Conservation (phyloP, 495 filamentous ascomycete genomes). For the Cenococcum geophilum region DNA sequence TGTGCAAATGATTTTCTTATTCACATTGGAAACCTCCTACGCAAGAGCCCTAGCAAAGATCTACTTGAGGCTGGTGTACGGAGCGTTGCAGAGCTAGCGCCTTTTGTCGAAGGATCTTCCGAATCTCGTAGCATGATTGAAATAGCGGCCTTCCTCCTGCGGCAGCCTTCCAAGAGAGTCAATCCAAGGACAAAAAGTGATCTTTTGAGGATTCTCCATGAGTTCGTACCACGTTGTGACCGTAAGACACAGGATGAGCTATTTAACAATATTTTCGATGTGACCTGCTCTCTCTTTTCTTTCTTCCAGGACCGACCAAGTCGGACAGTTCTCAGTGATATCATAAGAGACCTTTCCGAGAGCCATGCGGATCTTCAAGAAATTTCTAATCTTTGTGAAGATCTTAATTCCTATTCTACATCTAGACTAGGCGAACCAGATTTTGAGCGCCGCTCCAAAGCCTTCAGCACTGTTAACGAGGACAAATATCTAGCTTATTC, state of each 20-base stretch:
- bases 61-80: constrained; percentile 71
- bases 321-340: constrained; percentile 61
- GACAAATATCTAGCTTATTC: constrained; percentile 48
- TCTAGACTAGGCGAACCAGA: constrained; percentile 74
- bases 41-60: constrained; percentile 57
- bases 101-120: constrained; percentile 61
- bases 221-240: constrained; percentile 62
- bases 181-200: constrained; percentile 76
- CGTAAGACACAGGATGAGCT: constrained; percentile 51
- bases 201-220: constrained; percentile 64
- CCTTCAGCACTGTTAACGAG: constrained; percentile 68
- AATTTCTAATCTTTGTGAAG: constrained; percentile 64
- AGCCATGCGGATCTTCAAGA: constrained; percentile 54
- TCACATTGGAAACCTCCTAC: constrained; percentile 58
- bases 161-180: constrained; percentile 74
- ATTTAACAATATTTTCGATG: constrained; percentile 53
- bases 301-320: constrained; percentile 77
- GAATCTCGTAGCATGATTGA: constrained; percentile 67
- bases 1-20: constrained; percentile 23
- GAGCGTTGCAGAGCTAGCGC: constrained; percentile 65
- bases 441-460: constrained; percentile 71
- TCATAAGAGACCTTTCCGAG: constrained; percentile 61
- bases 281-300: constrained; percentile 69
- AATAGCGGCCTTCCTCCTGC: constrained; percentile 71
- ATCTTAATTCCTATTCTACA: constrained; percentile 69